Evolutionary conservation across 2,329 filamentous ascomycete genomes (phyloP).

Genomic region (Fusarium cicatricum): DNA sequence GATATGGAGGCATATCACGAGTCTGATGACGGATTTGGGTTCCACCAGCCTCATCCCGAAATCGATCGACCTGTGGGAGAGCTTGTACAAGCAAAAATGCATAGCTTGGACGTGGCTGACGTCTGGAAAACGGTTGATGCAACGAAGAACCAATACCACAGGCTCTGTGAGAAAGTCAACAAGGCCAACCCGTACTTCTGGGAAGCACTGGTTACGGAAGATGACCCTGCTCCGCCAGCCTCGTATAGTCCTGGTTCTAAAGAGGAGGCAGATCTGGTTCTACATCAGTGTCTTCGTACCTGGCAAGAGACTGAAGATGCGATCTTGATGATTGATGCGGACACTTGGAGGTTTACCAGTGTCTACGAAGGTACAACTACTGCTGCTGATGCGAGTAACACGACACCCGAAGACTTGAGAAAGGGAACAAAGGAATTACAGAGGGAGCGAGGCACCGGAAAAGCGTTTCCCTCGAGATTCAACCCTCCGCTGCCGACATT

Average conservation of each 20-base stretch:
- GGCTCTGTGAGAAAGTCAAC: slow-evolving; percentile 3
- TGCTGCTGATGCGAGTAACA: no score
- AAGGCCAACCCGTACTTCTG: slow-evolving; percentile 12
- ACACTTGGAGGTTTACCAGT: background rate
- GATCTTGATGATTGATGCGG: background rate
- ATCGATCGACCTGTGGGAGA: slow-evolving; percentile 2
- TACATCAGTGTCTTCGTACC: slow-evolving; percentile 5
- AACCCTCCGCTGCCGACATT: background rate
- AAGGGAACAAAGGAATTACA: background rate
- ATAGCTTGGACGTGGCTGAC: background rate
- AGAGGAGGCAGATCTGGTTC: slow-evolving; percentile 11
- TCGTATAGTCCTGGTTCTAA: background rate
- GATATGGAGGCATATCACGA: background rate
- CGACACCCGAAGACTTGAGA: no score
- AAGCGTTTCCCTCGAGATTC: slow-evolving; percentile 4
- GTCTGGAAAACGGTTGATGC: background rate
- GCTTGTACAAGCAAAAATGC: background rate
- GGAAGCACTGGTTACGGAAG: slow-evolving; percentile 1
- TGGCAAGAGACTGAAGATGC: slow-evolving; percentile 15
- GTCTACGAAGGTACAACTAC: no score
- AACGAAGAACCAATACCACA: slow-evolving; percentile 3
- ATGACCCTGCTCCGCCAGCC: background rate
- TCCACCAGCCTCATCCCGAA: background rate
- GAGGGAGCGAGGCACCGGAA: slow-evolving; percentile 2
- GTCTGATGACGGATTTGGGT: background rate